Conservation (phyloP, 2,329 filamentous ascomycete species). For the Calycina marina region DNA sequence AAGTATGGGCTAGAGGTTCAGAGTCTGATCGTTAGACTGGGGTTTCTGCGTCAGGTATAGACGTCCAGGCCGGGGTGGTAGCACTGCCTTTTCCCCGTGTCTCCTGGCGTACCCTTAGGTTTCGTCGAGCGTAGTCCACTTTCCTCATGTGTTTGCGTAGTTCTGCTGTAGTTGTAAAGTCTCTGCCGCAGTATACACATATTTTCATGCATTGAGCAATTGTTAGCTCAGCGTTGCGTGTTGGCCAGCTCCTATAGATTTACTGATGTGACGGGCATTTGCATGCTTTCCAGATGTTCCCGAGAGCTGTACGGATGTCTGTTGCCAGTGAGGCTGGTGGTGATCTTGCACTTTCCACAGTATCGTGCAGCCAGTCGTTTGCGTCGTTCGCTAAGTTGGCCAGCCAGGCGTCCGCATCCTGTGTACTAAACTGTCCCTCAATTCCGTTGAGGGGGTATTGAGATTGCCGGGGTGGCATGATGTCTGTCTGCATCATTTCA, state of each 20-base stretch:
- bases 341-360: slow-evolving; percentile 2
- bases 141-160: slow-evolving; percentile 11
- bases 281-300: too few relatives aligned
- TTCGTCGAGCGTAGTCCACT: neutral
- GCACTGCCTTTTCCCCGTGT: neutral
- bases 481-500: neutral
- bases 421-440: slow-evolving; percentile 4
- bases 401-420: slow-evolving; percentile 10
- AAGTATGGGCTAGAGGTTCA: neutral
- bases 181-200: slow-evolving; percentile 12
- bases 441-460: slow-evolving; percentile 7
- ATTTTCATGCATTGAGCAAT: slow-evolving; percentile 2
- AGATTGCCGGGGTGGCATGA: neutral
- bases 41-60: too few relatives aligned
- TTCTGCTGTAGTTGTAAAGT: slow-evolving; percentile 4
- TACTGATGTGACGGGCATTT: slow-evolving; percentile 10
- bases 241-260: slow-evolving; percentile 13
- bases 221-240: slow-evolving; percentile 4
- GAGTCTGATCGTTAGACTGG: neutral
- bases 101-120: slow-evolving; percentile 1
- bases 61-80: slow-evolving; percentile 1
- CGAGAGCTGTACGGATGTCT: slow-evolving; percentile 8
- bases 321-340: slow-evolving; percentile 11
- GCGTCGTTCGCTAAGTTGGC: slow-evolving; percentile 1
- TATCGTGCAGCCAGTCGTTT: slow-evolving; percentile 2